Base-by-base conservation (phyloP, 202 grass and related monocot genomes). In the Eragrostis tef region DNA sequence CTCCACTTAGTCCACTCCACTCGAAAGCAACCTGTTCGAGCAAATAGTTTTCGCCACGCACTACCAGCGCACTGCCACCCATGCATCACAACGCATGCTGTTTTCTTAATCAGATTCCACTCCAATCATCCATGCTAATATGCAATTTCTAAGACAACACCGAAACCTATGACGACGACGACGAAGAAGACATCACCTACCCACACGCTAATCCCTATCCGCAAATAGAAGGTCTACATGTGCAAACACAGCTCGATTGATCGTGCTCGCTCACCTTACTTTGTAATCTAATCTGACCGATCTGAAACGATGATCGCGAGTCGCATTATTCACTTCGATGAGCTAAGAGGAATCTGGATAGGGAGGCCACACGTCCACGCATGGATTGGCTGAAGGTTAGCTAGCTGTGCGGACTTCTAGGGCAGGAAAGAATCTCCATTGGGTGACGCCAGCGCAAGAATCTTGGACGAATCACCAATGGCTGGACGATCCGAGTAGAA, bases 381-480 rank as follows among this genome's bases (percentile, higher is more conserved):
- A 20, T 59, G 54, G 71, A 82, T 54, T 53, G 78, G 78, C 20
- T 21, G 9, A 44, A 81, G 42, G 3, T 12, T 13, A 21, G 10
- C 71, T 25, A 67, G 46, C 9, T 0, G 43, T 4, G 27, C 21
- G 4, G 74, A 63, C 68, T 79, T 62, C 34, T 31, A 0, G 14
- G 56, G 66, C 21, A 17, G 74, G 46, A 41, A 67, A 79, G 56
- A 63, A 79, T 79, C 83, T 64, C 3, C 31, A 72, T 57, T 79
- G 67, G 75, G 26, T 73, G 75, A 65, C 67, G 70, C 6, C 41
- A 73, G 41, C 17, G 19, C 19, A 7, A 5, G 81, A 48, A 84
- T 84, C 81, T 76, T 59, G 39, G 72, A 58, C 72, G 62, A 67
- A 57, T 75, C 36, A 44, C 64, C 3, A 1, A 3, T 20, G 16